phyloP scores from a whole-genome alignment of 2,329 filamentous ascomycete genomes.

The Blumeriella jaapii region DNA sequence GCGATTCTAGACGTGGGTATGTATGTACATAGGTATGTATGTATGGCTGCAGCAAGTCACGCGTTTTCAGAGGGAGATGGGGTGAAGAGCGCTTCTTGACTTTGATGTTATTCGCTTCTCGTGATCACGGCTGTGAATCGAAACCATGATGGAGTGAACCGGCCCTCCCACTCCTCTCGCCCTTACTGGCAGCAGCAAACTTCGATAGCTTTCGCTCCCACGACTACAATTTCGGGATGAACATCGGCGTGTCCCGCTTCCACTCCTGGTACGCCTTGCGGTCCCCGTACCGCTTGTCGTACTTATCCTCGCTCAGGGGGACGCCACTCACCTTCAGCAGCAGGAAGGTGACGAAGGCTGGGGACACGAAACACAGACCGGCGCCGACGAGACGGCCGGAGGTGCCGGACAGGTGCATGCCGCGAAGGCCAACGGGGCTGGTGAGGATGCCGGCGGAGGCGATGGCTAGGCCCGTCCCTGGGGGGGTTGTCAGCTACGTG shows the following conservation, averaged over 20 bases:
- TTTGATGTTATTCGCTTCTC: too few species aligned
- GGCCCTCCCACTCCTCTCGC: too few species aligned
- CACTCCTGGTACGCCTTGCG: slow-evolving; percentile 55
- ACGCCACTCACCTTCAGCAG: slow-evolving; percentile 52
- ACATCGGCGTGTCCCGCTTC: slow-evolving; percentile 54
- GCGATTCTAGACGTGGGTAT: too few species aligned
- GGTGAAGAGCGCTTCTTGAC: too few species aligned
- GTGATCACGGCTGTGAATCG: too few species aligned
- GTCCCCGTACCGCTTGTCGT: slow-evolving; percentile 52
- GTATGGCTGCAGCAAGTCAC: too few species aligned
- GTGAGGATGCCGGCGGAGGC: slow-evolving; percentile 45
- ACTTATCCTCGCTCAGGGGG: slow-evolving; percentile 56
- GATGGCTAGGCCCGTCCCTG: slow-evolving; percentile 56
- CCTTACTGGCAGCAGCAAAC: too few species aligned
- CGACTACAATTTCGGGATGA: slow-evolving; percentile 47
- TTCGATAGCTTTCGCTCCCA: too few species aligned
- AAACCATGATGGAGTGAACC: too few species aligned
- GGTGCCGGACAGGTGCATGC: slow-evolving; percentile 42
- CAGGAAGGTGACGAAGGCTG: slow-evolving; percentile 52
- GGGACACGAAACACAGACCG: slow-evolving; percentile 38
- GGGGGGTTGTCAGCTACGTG: too few species aligned
- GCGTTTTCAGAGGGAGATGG: too few species aligned
- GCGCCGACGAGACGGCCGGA: slow-evolving; percentile 33
- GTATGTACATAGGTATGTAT: too few species aligned
- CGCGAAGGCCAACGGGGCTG: slow-evolving; percentile 40